Evolutionary conservation across 2,329 filamentous ascomycete genomes (phyloP), one percentile per base, ranked within the genome.

Genomic region (Myriosclerotinia curreyana): DNA sequence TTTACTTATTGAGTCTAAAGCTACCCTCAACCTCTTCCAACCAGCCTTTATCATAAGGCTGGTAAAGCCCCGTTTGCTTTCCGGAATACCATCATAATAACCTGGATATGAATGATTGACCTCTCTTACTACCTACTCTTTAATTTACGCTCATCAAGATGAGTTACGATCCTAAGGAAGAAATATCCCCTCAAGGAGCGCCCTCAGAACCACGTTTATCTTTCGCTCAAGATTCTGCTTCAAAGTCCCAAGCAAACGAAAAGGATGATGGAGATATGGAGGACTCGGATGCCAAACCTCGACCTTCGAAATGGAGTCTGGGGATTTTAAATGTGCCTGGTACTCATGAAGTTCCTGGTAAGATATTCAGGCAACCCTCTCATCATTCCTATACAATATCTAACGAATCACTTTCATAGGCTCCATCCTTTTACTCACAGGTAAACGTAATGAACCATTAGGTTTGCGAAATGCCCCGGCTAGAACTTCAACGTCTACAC

Each of bases 291-390:
- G 15, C 11, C 5, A 66, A 65, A n/a, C 64, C 61, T 31, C 52
- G 63, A 46, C 73, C 73, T 34, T 73, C 79, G 8, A 81, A 74
- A 76, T 86, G 83, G 84, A 83, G 79, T 56, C 79, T 96, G 78
- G 92, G 93, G n/a, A 90, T 97, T 34, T 76, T 96, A 68, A 93
- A 92, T 72, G 91, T 95, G 71, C 84, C 79, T 55, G 76, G 88
- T 64, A 96, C 92, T 0, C 89, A 95, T 67, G 90, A 96, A 77
- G 92, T 96, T 15, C 93, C 93, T 69, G 91, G 91, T 92, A 78
- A 68, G 83, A 34, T 49, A 52, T 48, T 70, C 28, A 2, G 12
- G 6, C 28, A n/a, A n/a, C n/a, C n/a, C 12, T 31, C 14, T 20
- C 15, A 2, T 44, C 40, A 9, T 11, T 25, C 15, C 14, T n/a